Percentiles rank a stretch among this genome's conserved stretches.
phyloP scores from a whole-genome alignment of 2,329 filamentous ascomycete genomes.

The Truncatella angustata region DNA sequence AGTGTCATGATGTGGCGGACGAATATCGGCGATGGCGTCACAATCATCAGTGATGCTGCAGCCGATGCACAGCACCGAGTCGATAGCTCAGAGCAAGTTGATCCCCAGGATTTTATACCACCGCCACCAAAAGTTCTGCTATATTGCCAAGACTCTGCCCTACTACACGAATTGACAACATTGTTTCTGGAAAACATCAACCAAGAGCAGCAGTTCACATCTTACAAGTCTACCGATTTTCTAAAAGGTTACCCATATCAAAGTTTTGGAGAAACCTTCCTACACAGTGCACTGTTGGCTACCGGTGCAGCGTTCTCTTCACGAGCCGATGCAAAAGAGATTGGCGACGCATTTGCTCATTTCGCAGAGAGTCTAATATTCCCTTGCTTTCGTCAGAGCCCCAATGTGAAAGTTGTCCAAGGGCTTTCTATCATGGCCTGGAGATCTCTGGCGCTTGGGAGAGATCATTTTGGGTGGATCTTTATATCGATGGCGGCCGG shows the following conservation, averaged over 20 bases:
- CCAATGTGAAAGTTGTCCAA: slow-evolving; percentile 13
- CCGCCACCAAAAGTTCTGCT: slow-evolving; percentile 9
- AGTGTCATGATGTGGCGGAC: slow-evolving; percentile 18
- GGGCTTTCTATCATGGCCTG: slow-evolving; percentile 17
- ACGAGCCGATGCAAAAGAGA: slow-evolving; percentile 2
- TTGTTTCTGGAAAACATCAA: slow-evolving; percentile 16
- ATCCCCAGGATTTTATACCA: not conserved
- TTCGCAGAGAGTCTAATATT: slow-evolving; percentile 15
- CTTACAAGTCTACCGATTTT: slow-evolving; percentile 11
- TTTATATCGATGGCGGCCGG: slow-evolving; percentile 18
- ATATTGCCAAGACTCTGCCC: slow-evolving; percentile 11
- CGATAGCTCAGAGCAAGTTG: slow-evolving; percentile 1
- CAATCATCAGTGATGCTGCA: slow-evolving; percentile 15
- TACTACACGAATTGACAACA: slow-evolving; percentile 12
- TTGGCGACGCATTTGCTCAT: slow-evolving; percentile 13
- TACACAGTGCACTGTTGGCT: slow-evolving; percentile 15
- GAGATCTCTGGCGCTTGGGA: slow-evolving; percentile 14
- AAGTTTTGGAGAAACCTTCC: slow-evolving; percentile 9
- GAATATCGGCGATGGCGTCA: slow-evolving; percentile 16
- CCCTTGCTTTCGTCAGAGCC: slow-evolving; percentile 13
- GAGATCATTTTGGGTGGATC: slow-evolving; percentile 17
- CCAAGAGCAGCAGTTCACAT: slow-evolving; percentile 16
- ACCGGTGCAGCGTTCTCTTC: slow-evolving; percentile 12
- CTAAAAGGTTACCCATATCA: slow-evolving; percentile 14
- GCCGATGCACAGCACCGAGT: slow-evolving; percentile 12